Evolutionary conservation across 495 filamentous ascomycete species (phyloP), one percentile per base, ranked within the genome.

Genomic region (Cercophora newfieldiana): DNA sequence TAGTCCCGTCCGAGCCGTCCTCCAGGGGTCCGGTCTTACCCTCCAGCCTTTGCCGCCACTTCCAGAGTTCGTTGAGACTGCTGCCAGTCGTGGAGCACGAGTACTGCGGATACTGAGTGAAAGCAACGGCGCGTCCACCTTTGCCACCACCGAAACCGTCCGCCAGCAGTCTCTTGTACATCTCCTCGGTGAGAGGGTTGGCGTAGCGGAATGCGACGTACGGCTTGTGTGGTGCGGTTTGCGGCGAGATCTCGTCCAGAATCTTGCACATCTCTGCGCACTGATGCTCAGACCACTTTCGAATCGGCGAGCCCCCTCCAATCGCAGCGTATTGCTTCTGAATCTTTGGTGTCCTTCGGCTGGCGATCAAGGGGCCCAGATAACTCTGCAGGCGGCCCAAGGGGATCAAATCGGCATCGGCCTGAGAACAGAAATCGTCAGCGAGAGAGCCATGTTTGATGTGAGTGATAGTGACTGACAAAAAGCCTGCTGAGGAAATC

Each of bases 201-300:
- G 95, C 95, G 71, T 98, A 98, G 57, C 96, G 90, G 77, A 99
- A 99, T n/a, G 95, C 94, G 29, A 99, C 93, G 71, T 99, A 99
- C 14, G 96, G 96, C 74, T 95, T 97, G 74, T 99, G 96, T 8
- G 96, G 96, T 5, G 96, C 96, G 7, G 94, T 97, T 69, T 94
- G 88, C 1, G 96, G 95, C 18, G 91, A 95, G 59, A 91, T 88
- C 67, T 87, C 83, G 81, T 99, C 95, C 49, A 99, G 85, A 7
- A 97, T 80, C 81, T 96, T 97, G 85, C 96, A 99, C 90, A 97
- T 96, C 75, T 97, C 92, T 47, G 81, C 80, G 63, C 88, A 93
- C 76, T 99, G 96, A 68, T 93, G 87, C 75, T 98, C 95, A 14
- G 93, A 97, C 96, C 96, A 99, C 75, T 94, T 95, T 62, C 94